phyloP scores from a whole-genome alignment of 2,329 filamentous ascomycete genomes.

The Monosporascus sp. region DNA sequence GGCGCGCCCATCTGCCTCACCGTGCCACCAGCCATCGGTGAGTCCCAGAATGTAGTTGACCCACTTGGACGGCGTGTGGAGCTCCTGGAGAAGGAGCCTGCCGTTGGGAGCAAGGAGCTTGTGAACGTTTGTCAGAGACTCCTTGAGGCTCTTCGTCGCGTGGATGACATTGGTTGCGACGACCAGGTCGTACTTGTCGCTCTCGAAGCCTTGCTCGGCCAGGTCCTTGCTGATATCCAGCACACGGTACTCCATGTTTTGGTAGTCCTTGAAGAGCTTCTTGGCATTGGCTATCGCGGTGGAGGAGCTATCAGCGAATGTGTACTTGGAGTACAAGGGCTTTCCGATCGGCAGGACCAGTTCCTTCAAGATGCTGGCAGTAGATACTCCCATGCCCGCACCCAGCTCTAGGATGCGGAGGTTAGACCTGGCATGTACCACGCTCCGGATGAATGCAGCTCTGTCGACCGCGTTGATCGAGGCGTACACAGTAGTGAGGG shows the following conservation, averaged over 20 bases:
- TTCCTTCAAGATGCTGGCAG: too few species aligned
- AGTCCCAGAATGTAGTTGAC: conserved; percentile 25
- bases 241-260: conserved; percentile 11
- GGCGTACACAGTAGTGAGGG: too few species aligned
- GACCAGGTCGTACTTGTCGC: conserved; percentile 16
- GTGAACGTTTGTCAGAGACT: conserved; percentile 13
- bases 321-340: too few species aligned
- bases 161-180: conserved; percentile 18
- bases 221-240: conserved; percentile 16
- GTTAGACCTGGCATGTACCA: too few species aligned
- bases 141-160: conserved; percentile 9
- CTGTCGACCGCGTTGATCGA: too few species aligned
- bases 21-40: conserved; percentile 30
- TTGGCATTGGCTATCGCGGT: too few species aligned
- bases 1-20: conserved; percentile 18
- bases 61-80: conserved; percentile 14
- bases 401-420: too few species aligned
- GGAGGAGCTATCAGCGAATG: too few species aligned
- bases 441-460: too few species aligned
- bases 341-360: too few species aligned
- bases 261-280: too few species aligned
- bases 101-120: conserved; percentile 24
- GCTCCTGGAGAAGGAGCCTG: conserved; percentile 22
- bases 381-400: too few species aligned
- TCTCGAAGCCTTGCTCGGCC: conserved; percentile 16